phyloP scores from a whole-genome alignment of 345 rosid species.

The Euclidium syriacum region DNA sequence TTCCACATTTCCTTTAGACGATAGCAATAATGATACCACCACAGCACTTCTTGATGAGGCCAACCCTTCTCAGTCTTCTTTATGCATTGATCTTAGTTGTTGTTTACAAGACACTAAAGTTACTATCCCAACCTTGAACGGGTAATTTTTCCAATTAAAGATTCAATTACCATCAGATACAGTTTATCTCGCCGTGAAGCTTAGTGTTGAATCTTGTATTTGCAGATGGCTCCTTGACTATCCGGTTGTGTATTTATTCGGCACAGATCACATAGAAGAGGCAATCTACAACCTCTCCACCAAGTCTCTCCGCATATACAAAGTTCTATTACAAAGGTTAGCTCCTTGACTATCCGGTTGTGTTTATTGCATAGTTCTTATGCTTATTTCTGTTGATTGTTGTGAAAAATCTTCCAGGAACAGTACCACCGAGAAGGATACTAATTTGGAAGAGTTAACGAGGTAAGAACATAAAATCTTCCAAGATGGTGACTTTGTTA shows the following conservation, averaged over 20 bases:
- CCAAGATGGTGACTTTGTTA: not conserved
- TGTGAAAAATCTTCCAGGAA: conserved; percentile 40
- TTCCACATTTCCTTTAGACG: conserved; percentile 36
- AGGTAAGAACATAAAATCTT: conserved; percentile 42
- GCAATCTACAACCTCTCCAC: conserved; percentile 85
- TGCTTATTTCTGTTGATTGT: not conserved
- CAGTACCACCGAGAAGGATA: conserved; percentile 27
- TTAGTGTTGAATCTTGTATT: conserved; percentile 24
- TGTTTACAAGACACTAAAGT: conserved; percentile 63
- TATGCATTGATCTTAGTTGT: conserved; percentile 61
- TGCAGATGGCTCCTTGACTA: conserved; percentile 90
- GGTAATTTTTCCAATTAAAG: conserved; percentile 42
- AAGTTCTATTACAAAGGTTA: conserved; percentile 59
- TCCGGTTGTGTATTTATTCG: conserved; percentile 82
- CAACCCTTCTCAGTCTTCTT: conserved; percentile 40
- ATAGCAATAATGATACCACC: conserved; percentile 22
- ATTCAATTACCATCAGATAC: not conserved
- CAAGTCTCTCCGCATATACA: conserved; percentile 71
- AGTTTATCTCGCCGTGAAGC: not conserved
- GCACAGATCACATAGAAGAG: conserved; percentile 70
- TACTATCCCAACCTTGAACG: conserved; percentile 84
- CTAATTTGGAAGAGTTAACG: conserved; percentile 59
- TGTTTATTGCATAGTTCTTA: not conserved
- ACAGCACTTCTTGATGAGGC: conserved; percentile 23
- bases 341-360: no score